A percentile compares a stretch with the other conserved stretches of the same genome.
phyloP scores from a whole-genome alignment of 495 filamentous ascomycete genomes.

The Choiromyces venosus region DNA sequence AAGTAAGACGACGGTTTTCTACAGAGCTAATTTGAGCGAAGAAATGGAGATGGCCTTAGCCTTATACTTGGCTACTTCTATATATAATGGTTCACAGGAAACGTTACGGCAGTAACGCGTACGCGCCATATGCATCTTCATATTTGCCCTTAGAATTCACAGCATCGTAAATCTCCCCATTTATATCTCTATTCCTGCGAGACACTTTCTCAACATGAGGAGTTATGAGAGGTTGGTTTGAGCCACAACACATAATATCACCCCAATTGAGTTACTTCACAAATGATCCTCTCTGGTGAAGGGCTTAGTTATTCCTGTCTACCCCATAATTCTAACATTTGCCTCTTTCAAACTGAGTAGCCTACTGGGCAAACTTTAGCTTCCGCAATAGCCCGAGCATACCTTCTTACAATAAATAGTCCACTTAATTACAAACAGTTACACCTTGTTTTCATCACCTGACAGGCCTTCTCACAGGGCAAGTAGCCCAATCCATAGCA shows the following conservation, averaged over 20 bases:
- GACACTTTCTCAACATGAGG: background rate
- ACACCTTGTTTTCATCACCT: too few relatives aligned
- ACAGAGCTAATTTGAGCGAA: background rate
- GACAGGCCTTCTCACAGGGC: too few relatives aligned
- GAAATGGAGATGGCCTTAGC: background rate
- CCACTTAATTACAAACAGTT: too few relatives aligned
- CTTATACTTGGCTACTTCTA: background rate
- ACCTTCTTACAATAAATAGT: too few relatives aligned
- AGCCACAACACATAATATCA: background rate
- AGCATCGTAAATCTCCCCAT: background rate
- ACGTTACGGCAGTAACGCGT: background rate
- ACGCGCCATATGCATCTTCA: background rate
- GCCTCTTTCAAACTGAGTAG: background rate
- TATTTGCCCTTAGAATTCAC: background rate
- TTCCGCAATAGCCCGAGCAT: background rate
- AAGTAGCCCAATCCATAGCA: too few relatives aligned
- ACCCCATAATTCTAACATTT: background rate
- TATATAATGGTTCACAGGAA: background rate
- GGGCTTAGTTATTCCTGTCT: background rate
- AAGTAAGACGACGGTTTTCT: background rate
- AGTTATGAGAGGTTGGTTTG: background rate
- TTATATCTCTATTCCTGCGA: background rate
- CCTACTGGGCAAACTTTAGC: background rate
- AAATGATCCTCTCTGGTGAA: background rate
- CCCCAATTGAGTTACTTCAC: background rate